Conservation (phyloP, 164 flowering plant genomes). For the Nelumbo lutea region DNA sequence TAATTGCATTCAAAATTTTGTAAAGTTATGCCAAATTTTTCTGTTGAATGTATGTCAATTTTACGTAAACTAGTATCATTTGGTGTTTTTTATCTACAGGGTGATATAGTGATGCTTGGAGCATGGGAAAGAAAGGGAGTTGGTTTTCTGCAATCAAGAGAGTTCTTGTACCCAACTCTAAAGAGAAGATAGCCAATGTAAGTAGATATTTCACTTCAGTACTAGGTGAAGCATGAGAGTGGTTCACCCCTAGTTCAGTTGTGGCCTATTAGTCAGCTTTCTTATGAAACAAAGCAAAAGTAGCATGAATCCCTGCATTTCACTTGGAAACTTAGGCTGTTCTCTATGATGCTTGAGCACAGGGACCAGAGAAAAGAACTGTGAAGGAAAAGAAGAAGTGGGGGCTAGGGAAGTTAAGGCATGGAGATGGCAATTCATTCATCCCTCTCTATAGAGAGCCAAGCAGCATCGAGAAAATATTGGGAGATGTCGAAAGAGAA, state of each 20-base stretch:
- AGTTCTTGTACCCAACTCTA: slow-evolving; percentile 64
- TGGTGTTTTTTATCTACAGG: neutral
- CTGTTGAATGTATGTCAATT: no score
- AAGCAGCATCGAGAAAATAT: slow-evolving; percentile 88
- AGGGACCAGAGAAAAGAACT: slow-evolving; percentile 55
- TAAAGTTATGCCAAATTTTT: no score
- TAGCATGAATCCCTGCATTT: neutral
- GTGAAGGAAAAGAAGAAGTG: slow-evolving; percentile 61
- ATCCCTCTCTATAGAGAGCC: slow-evolving; percentile 78
- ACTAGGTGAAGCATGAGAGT: no score
- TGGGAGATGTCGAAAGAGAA: slow-evolving; percentile 83
- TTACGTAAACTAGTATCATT: no score
- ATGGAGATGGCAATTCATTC: slow-evolving; percentile 64
- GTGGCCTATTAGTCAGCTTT: no score
- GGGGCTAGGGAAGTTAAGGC: slow-evolving; percentile 45
- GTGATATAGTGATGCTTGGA: slow-evolving; percentile 33
- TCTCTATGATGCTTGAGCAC: slow-evolving; percentile 8
- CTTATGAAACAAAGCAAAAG: no score
- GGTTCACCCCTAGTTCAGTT: no score
- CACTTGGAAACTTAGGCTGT: neutral
- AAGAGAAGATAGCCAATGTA: slow-evolving; percentile 60
- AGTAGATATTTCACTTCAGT: slow-evolving; percentile 9
- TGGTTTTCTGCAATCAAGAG: slow-evolving; percentile 92
- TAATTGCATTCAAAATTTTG: no score
- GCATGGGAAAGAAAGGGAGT: slow-evolving; percentile 75